These are phyloP conservation scores for Xylaria multiplex DNA, from an alignment of 2,329 filamentous ascomycete species.

Conservation along the genomic window DNA sequence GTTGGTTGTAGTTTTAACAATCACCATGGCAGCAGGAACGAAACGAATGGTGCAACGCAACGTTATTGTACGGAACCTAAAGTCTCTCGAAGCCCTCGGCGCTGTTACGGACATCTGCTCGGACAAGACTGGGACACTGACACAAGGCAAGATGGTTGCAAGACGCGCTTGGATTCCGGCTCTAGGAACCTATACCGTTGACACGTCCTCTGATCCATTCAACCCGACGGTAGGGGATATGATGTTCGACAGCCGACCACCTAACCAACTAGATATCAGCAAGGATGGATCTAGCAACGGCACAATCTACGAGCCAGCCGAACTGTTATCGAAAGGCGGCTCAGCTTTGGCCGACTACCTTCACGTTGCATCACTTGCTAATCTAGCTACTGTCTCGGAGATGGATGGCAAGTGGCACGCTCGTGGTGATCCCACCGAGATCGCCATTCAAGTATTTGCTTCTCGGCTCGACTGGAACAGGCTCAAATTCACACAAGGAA, in stretches of 20 bases:
- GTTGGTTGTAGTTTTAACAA: conserved; percentile 73
- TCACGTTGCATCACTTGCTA: conserved; percentile 67
- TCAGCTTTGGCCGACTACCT: conserved; percentile 63
- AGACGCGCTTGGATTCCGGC: conserved; percentile 68
- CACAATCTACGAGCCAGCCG: conserved; percentile 42
- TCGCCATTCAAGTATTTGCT: conserved; percentile 77
- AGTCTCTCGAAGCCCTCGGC: conserved; percentile 68
- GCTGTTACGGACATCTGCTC: conserved; percentile 68
- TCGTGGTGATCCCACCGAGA: conserved; percentile 74
- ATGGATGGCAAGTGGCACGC: conserved; percentile 64
- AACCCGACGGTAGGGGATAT: conserved; percentile 65
- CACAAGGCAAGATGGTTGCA: conserved; percentile 72
- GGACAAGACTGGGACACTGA: conserved; percentile 69
- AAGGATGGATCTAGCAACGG: conserved; percentile 38
- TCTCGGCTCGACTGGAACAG: conserved; percentile 72
- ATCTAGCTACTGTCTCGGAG: conserved; percentile 61
- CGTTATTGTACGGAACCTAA: conserved; percentile 68
- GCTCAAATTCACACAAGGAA: conserved; percentile 60
- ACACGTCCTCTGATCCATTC: conserved; percentile 64
- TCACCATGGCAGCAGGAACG: conserved; percentile 70
- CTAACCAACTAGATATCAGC: conserved; percentile 49
- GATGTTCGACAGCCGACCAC: conserved; percentile 52
- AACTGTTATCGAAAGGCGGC: conserved; percentile 56
- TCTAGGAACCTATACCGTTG: conserved; percentile 66
- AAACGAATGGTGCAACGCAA: conserved; percentile 67